Evolutionary conservation across 2,329 filamentous ascomycete species (phyloP), one percentile per base, ranked within the genome.

Genomic region (Ophiostoma sp.): DNA sequence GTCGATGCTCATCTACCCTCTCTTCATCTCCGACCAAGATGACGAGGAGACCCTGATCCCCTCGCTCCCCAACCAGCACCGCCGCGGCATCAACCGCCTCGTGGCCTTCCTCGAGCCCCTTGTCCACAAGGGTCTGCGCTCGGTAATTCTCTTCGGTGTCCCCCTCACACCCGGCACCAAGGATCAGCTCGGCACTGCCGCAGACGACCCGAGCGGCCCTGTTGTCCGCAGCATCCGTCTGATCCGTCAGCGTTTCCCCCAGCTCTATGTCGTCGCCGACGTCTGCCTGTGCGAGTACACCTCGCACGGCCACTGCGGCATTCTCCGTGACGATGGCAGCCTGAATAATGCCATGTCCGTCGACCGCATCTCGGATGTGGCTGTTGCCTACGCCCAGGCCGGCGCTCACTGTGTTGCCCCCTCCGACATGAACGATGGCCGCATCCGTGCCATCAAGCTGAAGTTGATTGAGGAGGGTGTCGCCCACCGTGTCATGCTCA

Each of bases 271-370:
- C 76, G 89, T 90, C 74, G 89, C 90, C 72, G 95, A 99, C 78
- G 95, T 99, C 71, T 98, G 95, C 78, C 89, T 99, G 8, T 99
- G 95, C 86, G 95, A 99, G 81, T 99, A 99, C 82, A 99, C 95
- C 0, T 95, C 92, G 7, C 95, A 99, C 79, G 95, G 95, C 64
- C 95, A 99, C 83, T 99, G 95, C 78, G 95, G 95, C 69, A 97
- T 99, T 75, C 85, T 99, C 65, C 89, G 93, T 71, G 93, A 97
- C 75, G 95, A 99, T 78, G 93, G 93, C 73, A 91, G 89, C 73
- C 85, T 99, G 72, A 97, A 98, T 85, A 98, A 99, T 78, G 88
- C 90, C 73, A 86, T 96, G 66, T 97, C 93, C 3, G 93, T 98
- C 10, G 94, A 98, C 77, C 90, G 95, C 73, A 94, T 99, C 75